phyloP scores from a whole-genome alignment of 306 rosid species.

The Argentina anserina region DNA sequence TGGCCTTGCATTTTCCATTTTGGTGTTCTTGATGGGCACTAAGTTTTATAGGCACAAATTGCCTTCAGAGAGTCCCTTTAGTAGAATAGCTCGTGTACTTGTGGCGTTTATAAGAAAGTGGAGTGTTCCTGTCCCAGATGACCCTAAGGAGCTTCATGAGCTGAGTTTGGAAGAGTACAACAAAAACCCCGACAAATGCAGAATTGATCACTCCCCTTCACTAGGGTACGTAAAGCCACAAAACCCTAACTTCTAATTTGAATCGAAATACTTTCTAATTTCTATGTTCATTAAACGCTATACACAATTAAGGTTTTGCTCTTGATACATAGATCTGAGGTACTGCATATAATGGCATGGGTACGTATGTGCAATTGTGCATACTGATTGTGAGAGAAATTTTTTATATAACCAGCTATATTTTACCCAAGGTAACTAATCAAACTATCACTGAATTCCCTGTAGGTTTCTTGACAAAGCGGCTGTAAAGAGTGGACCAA shows the following conservation, averaged over 20 bases:
- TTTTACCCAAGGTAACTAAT: neutral
- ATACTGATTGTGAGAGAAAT: too few species aligned
- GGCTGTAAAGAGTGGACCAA: slow-evolving; percentile 37
- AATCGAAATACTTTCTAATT: too few species aligned
- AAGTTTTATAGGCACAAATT: slow-evolving; percentile 65
- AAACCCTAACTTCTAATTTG: neutral
- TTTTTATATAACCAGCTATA: too few species aligned
- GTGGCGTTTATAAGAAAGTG: slow-evolving; percentile 59
- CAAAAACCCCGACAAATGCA: slow-evolving; percentile 26
- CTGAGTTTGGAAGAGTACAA: slow-evolving; percentile 44
- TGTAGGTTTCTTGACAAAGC: slow-evolving; percentile 78
- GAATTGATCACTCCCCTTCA: slow-evolving; percentile 45
- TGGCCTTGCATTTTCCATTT: slow-evolving; percentile 55
- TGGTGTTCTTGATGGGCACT: slow-evolving; percentile 59
- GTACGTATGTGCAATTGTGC: too few species aligned
- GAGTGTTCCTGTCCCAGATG: slow-evolving; percentile 42
- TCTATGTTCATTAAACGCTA: too few species aligned
- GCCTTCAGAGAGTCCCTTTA: slow-evolving; percentile 72
- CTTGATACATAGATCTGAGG: too few species aligned
- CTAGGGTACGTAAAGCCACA: slow-evolving; percentile 48
- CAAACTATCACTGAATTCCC: neutral
- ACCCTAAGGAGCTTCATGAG: slow-evolving; percentile 68
- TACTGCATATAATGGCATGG: too few species aligned
- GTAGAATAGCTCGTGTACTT: slow-evolving; percentile 50
- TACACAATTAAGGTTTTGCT: too few species aligned